These are phyloP conservation scores for Mortierella sp. DNA, from an alignment of 371 early-diverging fungal species.

Conservation along the genomic window DNA sequence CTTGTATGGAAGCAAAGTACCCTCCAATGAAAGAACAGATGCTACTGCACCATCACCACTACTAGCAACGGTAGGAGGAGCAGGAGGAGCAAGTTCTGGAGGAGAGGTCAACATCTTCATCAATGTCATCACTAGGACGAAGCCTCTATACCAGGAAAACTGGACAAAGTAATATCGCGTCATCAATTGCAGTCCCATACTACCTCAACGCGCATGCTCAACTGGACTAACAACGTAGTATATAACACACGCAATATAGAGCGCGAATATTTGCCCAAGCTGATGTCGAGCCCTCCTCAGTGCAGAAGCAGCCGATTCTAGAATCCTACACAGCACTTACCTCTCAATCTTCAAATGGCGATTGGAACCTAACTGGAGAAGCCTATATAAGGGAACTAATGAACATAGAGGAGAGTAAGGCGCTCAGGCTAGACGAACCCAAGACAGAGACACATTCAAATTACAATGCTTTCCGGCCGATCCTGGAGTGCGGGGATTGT, in stretches of 20 bases:
- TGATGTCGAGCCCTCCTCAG: neutral
- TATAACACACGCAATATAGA: slow-evolving; percentile 7
- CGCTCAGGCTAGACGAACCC: neutral
- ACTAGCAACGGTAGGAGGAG: neutral
- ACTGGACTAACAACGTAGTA: neutral
- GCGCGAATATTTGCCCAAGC: slow-evolving; percentile 32
- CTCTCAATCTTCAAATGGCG: slow-evolving; percentile 25
- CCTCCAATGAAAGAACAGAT: slow-evolving; percentile 2
- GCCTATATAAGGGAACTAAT: slow-evolving; percentile 40
- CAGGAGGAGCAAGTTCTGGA: slow-evolving; percentile 7
- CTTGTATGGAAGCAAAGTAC: slow-evolving; percentile 4
- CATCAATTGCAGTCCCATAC: neutral
- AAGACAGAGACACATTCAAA: neutral
- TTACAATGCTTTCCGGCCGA: slow-evolving; percentile 20
- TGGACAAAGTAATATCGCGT: slow-evolving; percentile 40
- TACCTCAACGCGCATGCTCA: neutral
- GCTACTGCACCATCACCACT: neutral
- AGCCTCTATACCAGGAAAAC: slow-evolving; percentile 26
- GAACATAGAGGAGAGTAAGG: slow-evolving; percentile 6
- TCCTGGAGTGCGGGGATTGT: slow-evolving; percentile 33
- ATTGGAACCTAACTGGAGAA: slow-evolving; percentile 49
- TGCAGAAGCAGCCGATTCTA: neutral
- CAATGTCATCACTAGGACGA: slow-evolving; percentile 46
- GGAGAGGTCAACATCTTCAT: slow-evolving; percentile 53
- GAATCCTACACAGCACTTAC: slow-evolving; percentile 25